Conservation (phyloP, 2,329 filamentous ascomycete genomes). For the Capronia americana region DNA sequence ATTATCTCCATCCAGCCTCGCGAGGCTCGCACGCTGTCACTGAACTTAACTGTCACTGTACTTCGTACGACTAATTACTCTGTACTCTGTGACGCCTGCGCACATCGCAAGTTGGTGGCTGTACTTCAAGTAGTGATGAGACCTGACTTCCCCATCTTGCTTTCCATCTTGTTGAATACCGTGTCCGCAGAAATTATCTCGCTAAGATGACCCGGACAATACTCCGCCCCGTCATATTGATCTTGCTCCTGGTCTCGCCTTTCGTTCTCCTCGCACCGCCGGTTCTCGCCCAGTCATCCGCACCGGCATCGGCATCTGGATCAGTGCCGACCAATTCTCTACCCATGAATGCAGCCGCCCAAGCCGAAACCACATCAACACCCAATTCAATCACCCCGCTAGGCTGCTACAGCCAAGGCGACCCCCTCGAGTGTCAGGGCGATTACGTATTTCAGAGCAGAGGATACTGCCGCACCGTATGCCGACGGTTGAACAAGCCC, state of each 20-base stretch:
- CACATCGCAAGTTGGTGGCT: neutral
- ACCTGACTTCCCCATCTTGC: neutral
- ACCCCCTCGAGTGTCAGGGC: constrained; percentile 56
- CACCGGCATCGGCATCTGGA: neutral
- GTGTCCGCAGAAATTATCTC: neutral
- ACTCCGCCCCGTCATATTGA: neutral
- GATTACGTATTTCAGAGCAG: constrained; percentile 59
- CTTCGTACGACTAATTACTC: too few relatives aligned
- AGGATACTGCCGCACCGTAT: constrained; percentile 62
- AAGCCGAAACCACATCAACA: neutral
- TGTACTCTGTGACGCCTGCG: neutral
- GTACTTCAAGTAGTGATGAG: neutral
- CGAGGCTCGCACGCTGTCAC: constrained; percentile 3
- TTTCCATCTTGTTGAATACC: neutral
- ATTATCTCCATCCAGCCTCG: neutral
- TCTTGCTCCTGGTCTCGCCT: neutral
- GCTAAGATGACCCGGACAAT: neutral
- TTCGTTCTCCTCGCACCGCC: neutral
- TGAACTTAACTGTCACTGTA: too few relatives aligned
- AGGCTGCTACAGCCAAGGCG: constrained; percentile 55
- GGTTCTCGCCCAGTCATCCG: neutral
- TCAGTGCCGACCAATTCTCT: neutral
- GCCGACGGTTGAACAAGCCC: constrained; percentile 54
- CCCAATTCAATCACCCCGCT: constrained; percentile 32
- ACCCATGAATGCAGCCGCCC: neutral